A percentile compares a stretch with the other conserved stretches of the same genome.
phyloP scores from a whole-genome alignment of 2,329 filamentous ascomycete species.

The Teratosphaeria nubilosa region DNA sequence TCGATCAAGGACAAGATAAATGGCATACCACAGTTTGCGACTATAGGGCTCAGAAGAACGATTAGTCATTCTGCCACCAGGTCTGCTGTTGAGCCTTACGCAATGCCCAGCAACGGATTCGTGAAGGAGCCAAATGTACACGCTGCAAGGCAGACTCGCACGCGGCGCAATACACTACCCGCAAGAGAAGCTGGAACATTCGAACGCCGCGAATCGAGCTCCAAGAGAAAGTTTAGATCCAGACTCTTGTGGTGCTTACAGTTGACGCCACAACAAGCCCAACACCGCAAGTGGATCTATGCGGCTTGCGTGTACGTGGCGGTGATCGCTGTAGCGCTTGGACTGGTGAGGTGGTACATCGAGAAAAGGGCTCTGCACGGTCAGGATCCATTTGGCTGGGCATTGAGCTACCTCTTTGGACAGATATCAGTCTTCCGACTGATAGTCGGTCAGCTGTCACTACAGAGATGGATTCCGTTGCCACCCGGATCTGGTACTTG shows the following conservation, averaged over 20 bases:
- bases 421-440: constrained; percentile 63
- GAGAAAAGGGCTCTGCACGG: constrained; percentile 54
- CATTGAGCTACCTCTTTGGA: constrained; percentile 77
- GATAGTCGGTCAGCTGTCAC: constrained; percentile 55
- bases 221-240: constrained; percentile 1
- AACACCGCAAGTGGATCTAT: constrained; percentile 70
- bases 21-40: constrained; percentile 6
- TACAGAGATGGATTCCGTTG: constrained; percentile 67
- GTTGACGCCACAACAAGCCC: constrained; percentile 69
- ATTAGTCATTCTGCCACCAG: constrained; percentile 8
- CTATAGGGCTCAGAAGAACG: constrained; percentile 5
- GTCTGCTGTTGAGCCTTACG: constrained; percentile 14
- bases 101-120: constrained; percentile 1
- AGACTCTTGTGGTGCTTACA: constrained; percentile 61
- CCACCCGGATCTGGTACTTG: constrained; percentile 37
- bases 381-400: constrained; percentile 85
- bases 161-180: constrained; percentile 18
- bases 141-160: not conserved
- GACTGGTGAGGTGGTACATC: constrained; percentile 63
- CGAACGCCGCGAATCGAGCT: constrained; percentile 1
- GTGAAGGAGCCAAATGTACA: not conserved
- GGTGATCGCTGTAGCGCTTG: constrained; percentile 55
- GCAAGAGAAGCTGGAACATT: constrained; percentile 6
- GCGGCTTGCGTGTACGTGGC: constrained; percentile 66
- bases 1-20: constrained; percentile 14